Evolutionary conservation across 225 moss, liverwort and hornwort species (phyloP).

Genomic region (Antitrichia curtipendula): DNA sequence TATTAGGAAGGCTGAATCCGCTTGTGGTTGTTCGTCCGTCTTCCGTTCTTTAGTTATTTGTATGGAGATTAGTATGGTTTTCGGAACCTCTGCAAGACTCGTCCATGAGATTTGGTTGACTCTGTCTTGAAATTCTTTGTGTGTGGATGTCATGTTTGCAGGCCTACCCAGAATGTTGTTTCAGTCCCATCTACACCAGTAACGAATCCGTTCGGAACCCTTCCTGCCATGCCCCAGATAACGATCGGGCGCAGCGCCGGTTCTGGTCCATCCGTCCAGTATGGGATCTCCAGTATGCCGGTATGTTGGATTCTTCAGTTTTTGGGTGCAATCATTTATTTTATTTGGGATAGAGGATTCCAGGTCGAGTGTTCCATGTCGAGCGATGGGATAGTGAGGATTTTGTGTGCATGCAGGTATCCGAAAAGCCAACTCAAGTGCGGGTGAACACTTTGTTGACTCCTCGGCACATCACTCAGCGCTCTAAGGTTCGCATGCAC

Average conservation of each 20-base stretch:
- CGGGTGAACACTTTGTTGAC: slow-evolving; percentile 84
- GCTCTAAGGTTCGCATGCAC: slow-evolving; percentile 96
- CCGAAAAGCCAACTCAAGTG: slow-evolving; percentile 79
- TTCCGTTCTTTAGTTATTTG: too few relatives aligned
- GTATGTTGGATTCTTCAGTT: slow-evolving; percentile 15
- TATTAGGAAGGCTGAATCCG: not conserved
- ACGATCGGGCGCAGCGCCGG: slow-evolving; percentile 89
- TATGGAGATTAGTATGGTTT: not conserved
- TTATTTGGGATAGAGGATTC: not conserved
- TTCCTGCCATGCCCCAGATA: slow-evolving; percentile 98
- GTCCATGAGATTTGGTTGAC: not conserved
- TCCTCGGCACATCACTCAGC: slow-evolving; percentile 85
- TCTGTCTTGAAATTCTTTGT: not conserved
- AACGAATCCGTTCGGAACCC: slow-evolving; percentile 81
- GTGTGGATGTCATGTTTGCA: slow-evolving; percentile 13
- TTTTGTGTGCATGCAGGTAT: slow-evolving; percentile 34
- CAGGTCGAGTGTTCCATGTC: not conserved
- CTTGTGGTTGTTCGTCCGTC: not conserved
- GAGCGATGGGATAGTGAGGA: not conserved
- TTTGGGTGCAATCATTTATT: not conserved
- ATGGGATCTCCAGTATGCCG: slow-evolving; percentile 97
- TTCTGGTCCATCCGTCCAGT: slow-evolving; percentile 79
- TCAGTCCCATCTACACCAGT: slow-evolving; percentile 53
- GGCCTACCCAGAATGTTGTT: slow-evolving; percentile 51
- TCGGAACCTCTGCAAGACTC: not conserved